phyloP scores from a whole-genome alignment of 441 rosid genomes.

The Arabidopsis lyrata region DNA sequence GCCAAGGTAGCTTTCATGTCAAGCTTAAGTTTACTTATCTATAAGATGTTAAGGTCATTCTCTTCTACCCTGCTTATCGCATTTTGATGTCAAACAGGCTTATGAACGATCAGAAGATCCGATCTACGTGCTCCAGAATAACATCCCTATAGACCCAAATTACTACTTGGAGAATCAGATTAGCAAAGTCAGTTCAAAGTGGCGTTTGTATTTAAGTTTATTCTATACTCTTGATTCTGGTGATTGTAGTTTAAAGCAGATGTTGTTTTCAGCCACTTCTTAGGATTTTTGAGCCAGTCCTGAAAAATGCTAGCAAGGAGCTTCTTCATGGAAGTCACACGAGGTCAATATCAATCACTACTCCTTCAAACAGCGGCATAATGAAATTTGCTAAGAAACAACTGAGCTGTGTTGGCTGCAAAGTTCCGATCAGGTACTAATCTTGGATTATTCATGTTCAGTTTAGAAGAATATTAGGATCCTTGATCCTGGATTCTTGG shows the following conservation, averaged over 20 bases:
- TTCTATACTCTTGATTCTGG: constrained; percentile 25
- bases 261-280: constrained; percentile 79
- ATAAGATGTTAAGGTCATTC: constrained; percentile 15
- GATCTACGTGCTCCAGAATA: constrained; percentile 89
- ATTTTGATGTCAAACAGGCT: constrained; percentile 64
- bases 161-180: constrained; percentile 97
- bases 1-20: constrained; percentile 74
- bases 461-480: constrained; percentile 20
- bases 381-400: constrained; percentile 94
- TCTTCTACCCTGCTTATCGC: constrained; percentile 18
- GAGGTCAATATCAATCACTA: constrained; percentile 86
- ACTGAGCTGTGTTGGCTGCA: constrained; percentile 92
- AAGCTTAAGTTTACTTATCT: not conserved
- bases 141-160: constrained; percentile 92
- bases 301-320: constrained; percentile 96
- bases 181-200: constrained; percentile 71
- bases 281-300: constrained; percentile 95
- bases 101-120: constrained; percentile 99
- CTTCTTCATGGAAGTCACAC: constrained; percentile 95
- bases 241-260: constrained; percentile 21
- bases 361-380: constrained; percentile 95
- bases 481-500: constrained; percentile 16
- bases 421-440: constrained; percentile 74
- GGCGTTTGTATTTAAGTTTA: constrained; percentile 17
- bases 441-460: constrained; percentile 23